Percentiles rank a stretch among this genome's conserved stretches.
These are phyloP conservation scores for Ephemerocybe angulata DNA, from an alignment of 768 basidiomycete genomes.

Conservation along the genomic window DNA sequence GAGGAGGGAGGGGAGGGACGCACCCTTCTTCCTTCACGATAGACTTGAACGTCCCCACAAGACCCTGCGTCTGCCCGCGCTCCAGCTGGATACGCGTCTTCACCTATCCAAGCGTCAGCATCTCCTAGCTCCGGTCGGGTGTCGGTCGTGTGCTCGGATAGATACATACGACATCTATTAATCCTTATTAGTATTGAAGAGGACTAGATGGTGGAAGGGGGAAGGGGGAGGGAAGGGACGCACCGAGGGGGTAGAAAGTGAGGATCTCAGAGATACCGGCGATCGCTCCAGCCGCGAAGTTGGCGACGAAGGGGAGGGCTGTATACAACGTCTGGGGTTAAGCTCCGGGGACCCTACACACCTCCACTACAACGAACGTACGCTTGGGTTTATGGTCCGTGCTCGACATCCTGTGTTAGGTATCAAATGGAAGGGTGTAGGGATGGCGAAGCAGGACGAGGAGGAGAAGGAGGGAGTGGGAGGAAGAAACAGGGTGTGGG, in stretches of 20 bases:
- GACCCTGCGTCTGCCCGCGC: constrained; percentile 73
- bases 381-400: constrained; percentile 31
- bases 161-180: constrained; percentile 76
- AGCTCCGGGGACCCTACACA: background rate
- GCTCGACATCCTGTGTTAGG: background rate
- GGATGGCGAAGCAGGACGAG: constrained; percentile 3
- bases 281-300: constrained; percentile 93
- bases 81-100: constrained; percentile 99
- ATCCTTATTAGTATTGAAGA: background rate
- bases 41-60: constrained; percentile 76
- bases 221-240: constrained; percentile 21
- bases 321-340: constrained; percentile 3
- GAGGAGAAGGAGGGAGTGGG: background rate
- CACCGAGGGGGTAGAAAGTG: constrained; percentile 88
- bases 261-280: constrained; percentile 85
- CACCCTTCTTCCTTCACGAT: constrained; percentile 94
- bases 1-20: constrained; percentile 20
- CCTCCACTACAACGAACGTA: constrained; percentile 8
- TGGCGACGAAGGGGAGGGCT: constrained; percentile 85
- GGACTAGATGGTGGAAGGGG: too few relatives aligned
- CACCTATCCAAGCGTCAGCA: constrained; percentile 48
- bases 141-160: background rate
- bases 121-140: background rate
- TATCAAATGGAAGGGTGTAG: constrained; percentile 7
- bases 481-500: too few relatives aligned